A percentile compares a stretch with the other conserved stretches of the same genome.
phyloP scores from a whole-genome alignment of 139 green algal genomes.

The Spirogloea muscicola region DNA sequence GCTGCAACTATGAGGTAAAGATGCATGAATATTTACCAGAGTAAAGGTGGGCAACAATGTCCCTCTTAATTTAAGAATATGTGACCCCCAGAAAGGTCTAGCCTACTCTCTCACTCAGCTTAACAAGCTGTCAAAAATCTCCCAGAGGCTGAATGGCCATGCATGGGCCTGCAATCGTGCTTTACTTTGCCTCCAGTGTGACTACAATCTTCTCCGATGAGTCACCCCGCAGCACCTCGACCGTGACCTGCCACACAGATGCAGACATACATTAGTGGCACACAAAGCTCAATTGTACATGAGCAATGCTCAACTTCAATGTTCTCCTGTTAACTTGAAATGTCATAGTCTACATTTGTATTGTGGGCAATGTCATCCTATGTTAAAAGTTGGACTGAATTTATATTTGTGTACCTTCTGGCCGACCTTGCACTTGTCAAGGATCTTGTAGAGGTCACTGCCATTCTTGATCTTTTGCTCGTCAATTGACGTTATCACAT shows the following conservation, averaged over 20 bases:
- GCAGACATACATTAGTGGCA: background rate
- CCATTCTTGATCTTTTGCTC: slow-evolving; percentile 46
- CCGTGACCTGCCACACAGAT: slow-evolving; percentile 10
- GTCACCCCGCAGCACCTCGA: slow-evolving; percentile 22
- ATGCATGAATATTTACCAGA: no score
- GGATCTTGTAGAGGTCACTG: slow-evolving; percentile 53
- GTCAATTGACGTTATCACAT: slow-evolving; percentile 55
- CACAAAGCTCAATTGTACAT: no score
- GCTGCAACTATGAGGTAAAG: no score
- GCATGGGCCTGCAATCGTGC: background rate
- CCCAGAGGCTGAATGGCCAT: background rate
- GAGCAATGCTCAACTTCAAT: no score
- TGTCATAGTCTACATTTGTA: no score
- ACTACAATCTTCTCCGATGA: background rate
- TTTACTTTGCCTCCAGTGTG: background rate
- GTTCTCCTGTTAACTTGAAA: no score
- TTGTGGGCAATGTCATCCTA: background rate
- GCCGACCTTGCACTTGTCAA: slow-evolving; percentile 49
- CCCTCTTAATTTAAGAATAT: no score
- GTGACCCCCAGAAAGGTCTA: no score
- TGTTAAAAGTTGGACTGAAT: background rate
- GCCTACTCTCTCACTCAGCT: no score
- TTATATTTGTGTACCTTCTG: slow-evolving; percentile 17
- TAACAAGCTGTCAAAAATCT: background rate
- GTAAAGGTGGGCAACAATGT: no score